Conservation (phyloP, 192 early-diverging fungal species). For the Entophlyctis luteolus region DNA sequence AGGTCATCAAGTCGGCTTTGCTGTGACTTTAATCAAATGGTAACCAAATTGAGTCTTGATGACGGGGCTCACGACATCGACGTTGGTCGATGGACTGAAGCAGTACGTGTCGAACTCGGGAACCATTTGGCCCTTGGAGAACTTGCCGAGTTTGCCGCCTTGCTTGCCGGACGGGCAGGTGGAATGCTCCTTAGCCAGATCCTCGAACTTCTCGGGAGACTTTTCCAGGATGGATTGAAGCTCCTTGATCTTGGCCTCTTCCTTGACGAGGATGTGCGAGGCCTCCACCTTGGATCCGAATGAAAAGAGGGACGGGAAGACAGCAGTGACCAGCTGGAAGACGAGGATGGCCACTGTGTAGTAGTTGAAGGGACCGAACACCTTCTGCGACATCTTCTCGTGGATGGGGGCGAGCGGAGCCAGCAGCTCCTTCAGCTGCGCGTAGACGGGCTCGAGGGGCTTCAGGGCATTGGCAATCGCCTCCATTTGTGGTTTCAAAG, state of each 20-base stretch:
- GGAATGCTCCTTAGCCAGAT: constrained; percentile 72
- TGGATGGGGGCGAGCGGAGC: not conserved
- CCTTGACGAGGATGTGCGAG: constrained; percentile 33
- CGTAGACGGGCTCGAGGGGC: not conserved
- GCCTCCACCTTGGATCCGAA: not conserved
- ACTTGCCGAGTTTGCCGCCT: constrained; percentile 82
- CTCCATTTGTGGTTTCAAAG: not conserved
- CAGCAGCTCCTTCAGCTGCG: not conserved
- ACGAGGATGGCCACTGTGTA: constrained; percentile 4
- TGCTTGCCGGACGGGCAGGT: constrained; percentile 86
- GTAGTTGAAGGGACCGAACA: constrained; percentile 9
- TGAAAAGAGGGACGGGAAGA: not conserved
- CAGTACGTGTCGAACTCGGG: constrained; percentile 31
- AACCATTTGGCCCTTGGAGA: constrained; percentile 88
- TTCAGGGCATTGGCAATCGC: not conserved
- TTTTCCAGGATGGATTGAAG: constrained; percentile 7
- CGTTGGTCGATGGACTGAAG: constrained; percentile 26
- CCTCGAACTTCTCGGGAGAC: constrained; percentile 50
- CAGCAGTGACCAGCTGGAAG: not conserved
- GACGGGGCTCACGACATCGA: constrained; percentile 23
- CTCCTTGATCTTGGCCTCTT: constrained; percentile 20
- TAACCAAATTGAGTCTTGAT: constrained; percentile 41
- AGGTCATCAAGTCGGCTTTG: too few species aligned
- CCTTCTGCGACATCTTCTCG: constrained; percentile 4
- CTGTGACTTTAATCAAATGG: too few species aligned